Conservation (phyloP, 352 stramenopile genomes). For the Phytophthora vignae region DNA sequence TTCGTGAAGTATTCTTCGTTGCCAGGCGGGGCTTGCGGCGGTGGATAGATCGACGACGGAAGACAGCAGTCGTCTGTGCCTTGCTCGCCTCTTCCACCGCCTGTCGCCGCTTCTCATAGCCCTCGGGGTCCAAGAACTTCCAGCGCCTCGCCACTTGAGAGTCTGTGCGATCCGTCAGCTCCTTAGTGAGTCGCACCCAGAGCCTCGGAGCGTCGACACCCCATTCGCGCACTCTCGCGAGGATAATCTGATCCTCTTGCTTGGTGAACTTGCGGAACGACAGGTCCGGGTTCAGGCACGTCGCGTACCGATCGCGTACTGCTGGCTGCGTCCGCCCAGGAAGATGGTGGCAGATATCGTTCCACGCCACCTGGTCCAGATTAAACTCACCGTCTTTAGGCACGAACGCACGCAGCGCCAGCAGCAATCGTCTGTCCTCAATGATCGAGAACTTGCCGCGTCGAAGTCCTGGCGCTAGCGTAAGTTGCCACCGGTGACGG, state of each 20-base stretch:
- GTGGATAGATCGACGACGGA: constrained; percentile 51
- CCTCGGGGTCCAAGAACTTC: constrained; percentile 46
- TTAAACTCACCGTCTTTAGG: constrained; percentile 53
- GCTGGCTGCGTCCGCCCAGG: constrained; percentile 58
- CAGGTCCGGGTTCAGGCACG: constrained; percentile 73
- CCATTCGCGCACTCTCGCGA: constrained; percentile 44
- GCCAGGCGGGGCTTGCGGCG: constrained; percentile 18
- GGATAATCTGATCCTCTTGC: constrained; percentile 58
- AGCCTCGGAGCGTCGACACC: constrained; percentile 46
- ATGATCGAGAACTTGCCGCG: constrained; percentile 80
- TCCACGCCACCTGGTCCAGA: constrained; percentile 60
- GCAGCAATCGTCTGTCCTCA: constrained; percentile 70
- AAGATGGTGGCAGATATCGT: constrained; percentile 71
- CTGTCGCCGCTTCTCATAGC: constrained; percentile 43
- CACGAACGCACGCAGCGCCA: constrained; percentile 67
- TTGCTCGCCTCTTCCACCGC: constrained; percentile 31
- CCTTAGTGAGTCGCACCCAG: constrained; percentile 52
- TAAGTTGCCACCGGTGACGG: constrained; percentile 78
- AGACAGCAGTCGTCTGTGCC: constrained; percentile 51
- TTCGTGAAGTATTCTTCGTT: constrained; percentile 39
- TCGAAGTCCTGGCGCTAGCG: constrained; percentile 66
- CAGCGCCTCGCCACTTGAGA: constrained; percentile 58
- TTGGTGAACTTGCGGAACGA: constrained; percentile 67
- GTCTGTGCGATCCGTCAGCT: constrained; percentile 61
- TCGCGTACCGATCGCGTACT: constrained; percentile 72